phyloP scores from a whole-genome alignment of 2,329 filamentous ascomycete genomes.

The Colletotrichum lini region DNA sequence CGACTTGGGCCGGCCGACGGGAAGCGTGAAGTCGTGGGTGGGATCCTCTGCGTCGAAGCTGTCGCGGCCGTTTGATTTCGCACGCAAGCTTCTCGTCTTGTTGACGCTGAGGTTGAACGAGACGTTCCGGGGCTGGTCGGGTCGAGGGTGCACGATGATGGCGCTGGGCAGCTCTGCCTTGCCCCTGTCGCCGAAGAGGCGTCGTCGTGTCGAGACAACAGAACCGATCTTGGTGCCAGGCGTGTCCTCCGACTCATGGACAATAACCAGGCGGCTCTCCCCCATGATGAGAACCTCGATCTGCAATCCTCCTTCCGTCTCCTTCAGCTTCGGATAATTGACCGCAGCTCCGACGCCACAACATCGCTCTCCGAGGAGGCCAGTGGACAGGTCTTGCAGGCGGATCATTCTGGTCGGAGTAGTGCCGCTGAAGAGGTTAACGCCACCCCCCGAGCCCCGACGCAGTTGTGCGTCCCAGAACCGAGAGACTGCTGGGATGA shows the following conservation, averaged over 20 bases:
- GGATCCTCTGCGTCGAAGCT: slow-evolving; percentile 36
- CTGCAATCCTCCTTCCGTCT: slow-evolving; percentile 59
- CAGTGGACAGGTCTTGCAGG: slow-evolving; percentile 65
- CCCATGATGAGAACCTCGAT: slow-evolving; percentile 69
- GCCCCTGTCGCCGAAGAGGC: slow-evolving; percentile 48
- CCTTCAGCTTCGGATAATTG: slow-evolving; percentile 49
- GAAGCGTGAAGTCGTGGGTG: slow-evolving; percentile 44
- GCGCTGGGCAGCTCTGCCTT: slow-evolving; percentile 62
- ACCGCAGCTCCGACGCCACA: slow-evolving; percentile 65
- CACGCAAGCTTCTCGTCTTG: slow-evolving; percentile 46
- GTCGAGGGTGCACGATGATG: slow-evolving; percentile 69
- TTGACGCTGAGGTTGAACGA: slow-evolving; percentile 67
- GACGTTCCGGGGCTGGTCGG: slow-evolving; percentile 54
- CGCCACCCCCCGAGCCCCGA: slow-evolving; percentile 63
- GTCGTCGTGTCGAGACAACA: slow-evolving; percentile 50
- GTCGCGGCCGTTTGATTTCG: slow-evolving; percentile 27
- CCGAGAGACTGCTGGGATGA: slow-evolving; percentile 67
- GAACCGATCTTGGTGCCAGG: slow-evolving; percentile 59
- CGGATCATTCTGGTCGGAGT: slow-evolving; percentile 71
- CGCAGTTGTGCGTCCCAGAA: slow-evolving; percentile 74
- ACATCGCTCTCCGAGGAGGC: slow-evolving; percentile 71
- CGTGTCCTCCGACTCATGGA: slow-evolving; percentile 67
- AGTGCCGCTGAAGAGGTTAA: slow-evolving; percentile 69
- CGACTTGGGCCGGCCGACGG: slow-evolving; percentile 50
- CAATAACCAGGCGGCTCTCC: slow-evolving; percentile 68